Evolutionary conservation across 2,329 filamentous ascomycete genomes (phyloP), one percentile per base, ranked within the genome.

Genomic region (Fusarium subglutinans): DNA sequence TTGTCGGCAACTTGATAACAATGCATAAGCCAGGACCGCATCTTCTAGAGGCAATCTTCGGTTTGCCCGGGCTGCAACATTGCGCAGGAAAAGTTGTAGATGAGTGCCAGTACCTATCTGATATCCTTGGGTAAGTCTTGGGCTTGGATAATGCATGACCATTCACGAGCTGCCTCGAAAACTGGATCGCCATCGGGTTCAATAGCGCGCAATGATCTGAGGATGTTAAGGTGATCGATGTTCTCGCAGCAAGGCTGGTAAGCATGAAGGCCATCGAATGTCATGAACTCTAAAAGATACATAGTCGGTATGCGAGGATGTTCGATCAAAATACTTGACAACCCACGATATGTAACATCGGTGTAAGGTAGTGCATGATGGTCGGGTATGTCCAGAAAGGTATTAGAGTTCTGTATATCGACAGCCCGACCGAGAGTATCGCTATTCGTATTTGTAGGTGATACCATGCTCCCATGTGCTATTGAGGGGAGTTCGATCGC

Each of bases 71-170:
- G 62, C 22, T 62, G 66, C 11, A 83, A 72, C 73, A 80, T 78
- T 30, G 79, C 72, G 62, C 62, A 77, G 57, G 79, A 64, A 26
- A 82, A 79, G 71, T 82, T 76, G 70, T 79, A 83, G 28, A 82
- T 66, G 48, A 56, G 76, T 35, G 79, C 74, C 30, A 82, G 77
- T 38, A 82, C 62, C 80, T 74, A 82, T 71, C 81, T 77, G 45
- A 82, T 59, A 38, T 79, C 75, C 50, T 73, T 79, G 22, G 80
- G 80, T 4, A 83, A 63, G 11, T 37, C 15, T 5, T 40, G 10
- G 10, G 75, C 66, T 58, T 83, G 81, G 6, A 76, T 33, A 15
- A 74, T 72, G 58, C 81, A 83, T 10, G 79, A 78, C 81, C 81
- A 83, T 11, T 66, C 53, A 22, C 81, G 77, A 22, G 80, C 80